Percentiles rank a stretch among this genome's conserved stretches.
Evolutionary conservation across 345 rosid genomes (phyloP).

Genomic region (Hypericum perforatum): DNA sequence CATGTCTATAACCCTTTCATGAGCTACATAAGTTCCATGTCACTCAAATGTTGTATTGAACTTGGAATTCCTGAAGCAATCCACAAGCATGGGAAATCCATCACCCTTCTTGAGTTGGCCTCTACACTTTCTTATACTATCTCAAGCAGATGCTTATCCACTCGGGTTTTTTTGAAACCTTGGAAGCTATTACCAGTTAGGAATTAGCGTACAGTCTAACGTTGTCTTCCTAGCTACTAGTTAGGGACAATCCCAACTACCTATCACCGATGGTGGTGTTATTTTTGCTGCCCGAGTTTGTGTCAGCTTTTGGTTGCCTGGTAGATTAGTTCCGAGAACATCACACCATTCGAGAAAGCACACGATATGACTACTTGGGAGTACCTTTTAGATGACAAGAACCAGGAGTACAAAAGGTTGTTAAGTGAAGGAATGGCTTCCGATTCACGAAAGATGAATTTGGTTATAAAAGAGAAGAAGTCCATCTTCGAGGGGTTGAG

Average conservation of each 20-base stretch:
- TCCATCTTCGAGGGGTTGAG: constrained; percentile 29
- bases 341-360: constrained; percentile 23
- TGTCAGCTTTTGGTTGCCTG: constrained; percentile 23
- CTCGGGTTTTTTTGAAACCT: constrained; percentile 27
- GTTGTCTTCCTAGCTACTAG: constrained; percentile 25
- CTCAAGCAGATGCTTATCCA: constrained; percentile 37
- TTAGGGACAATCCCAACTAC: constrained; percentile 23
- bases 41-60: constrained; percentile 36
- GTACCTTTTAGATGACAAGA: not conserved
- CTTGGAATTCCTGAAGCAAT: constrained; percentile 35
- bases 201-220: constrained; percentile 29
- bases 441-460: constrained; percentile 29
- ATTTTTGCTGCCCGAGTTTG: constrained; percentile 16
- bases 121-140: constrained; percentile 22
- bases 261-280: constrained; percentile 23
- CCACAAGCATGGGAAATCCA: constrained; percentile 28
- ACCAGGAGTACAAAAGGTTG: constrained; percentile 15
- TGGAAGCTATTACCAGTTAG: not conserved
- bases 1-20: constrained; percentile 27
- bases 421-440: constrained; percentile 31
- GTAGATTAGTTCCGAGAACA: constrained; percentile 21
- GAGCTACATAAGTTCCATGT: constrained; percentile 34
- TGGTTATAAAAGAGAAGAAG: constrained; percentile 29
- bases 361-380: constrained; percentile 28
- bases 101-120: constrained; percentile 31